These are phyloP conservation scores for Coniferiporia sulphurascens DNA, from an alignment of 1,284 basidiomycete genomes.

Conservation along the genomic window DNA sequence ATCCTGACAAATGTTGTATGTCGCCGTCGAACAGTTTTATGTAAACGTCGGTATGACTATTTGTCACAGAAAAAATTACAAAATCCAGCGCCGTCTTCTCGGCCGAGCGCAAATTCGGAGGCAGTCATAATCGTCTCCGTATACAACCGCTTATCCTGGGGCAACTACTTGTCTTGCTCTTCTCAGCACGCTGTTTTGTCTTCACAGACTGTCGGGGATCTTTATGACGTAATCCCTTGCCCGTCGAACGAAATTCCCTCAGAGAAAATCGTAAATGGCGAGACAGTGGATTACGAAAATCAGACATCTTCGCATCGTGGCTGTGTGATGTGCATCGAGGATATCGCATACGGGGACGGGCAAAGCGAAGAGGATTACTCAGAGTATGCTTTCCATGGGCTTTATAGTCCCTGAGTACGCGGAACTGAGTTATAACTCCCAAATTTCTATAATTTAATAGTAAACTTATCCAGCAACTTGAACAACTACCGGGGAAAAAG, in stretches of 20 bases:
- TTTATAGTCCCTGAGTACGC: background rate
- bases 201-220: conserved; percentile 66
- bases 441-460: conserved; percentile 30
- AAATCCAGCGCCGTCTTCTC: background rate
- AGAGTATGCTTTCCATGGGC: conserved; percentile 39
- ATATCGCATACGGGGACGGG: conserved; percentile 51
- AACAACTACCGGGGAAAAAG: conserved; percentile 26
- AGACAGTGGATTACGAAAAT: conserved; percentile 32
- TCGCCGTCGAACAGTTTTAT: conserved; percentile 18
- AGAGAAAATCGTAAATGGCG: conserved; percentile 33
- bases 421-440: background rate
- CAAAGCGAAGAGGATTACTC: conserved; percentile 47
- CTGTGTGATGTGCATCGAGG: conserved; percentile 57
- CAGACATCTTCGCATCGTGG: conserved; percentile 24
- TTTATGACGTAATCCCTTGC: conserved; percentile 61
- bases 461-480: conserved; percentile 43
- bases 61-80: conserved; percentile 17
- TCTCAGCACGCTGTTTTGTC: conserved; percentile 66
- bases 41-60: background rate
- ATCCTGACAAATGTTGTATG: conserved; percentile 44
- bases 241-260: conserved; percentile 48
- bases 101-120: conserved; percentile 25
- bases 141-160: conserved; percentile 55
- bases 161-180: conserved; percentile 51
- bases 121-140: conserved; percentile 56